Conservation (phyloP, 371 early-diverging fungal species). For the Rhizopus sp. region DNA sequence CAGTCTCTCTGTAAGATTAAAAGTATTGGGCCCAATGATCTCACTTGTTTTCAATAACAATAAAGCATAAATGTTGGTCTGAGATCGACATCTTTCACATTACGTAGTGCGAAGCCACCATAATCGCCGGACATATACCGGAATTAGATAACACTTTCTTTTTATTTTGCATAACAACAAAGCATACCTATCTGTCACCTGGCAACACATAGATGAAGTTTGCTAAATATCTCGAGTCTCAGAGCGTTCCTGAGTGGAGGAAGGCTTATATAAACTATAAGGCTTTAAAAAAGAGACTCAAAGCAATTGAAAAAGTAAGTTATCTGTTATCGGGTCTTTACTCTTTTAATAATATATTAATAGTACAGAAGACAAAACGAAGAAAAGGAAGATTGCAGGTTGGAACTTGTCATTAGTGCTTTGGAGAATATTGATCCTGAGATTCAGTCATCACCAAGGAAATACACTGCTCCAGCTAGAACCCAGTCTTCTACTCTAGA, state of each 20-base stretch:
- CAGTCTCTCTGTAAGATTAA: too few relatives aligned
- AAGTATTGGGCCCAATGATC: too few relatives aligned
- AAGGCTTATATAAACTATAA: slow-evolving; percentile 79
- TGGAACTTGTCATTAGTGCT: not conserved
- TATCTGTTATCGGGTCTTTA: not conserved
- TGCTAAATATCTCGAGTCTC: slow-evolving; percentile 73
- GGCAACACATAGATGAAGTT: slow-evolving; percentile 67
- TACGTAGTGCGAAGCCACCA: too few relatives aligned
- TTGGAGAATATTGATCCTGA: not conserved
- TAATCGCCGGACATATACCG: too few relatives aligned
- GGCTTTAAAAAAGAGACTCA: slow-evolving; percentile 69
- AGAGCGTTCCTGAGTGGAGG: slow-evolving; percentile 85
- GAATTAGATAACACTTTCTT: too few relatives aligned
- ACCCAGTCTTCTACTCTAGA: slow-evolving; percentile 22
- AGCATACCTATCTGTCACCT: too few relatives aligned
- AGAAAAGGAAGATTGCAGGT: slow-evolving; percentile 9
- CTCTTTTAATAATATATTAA: not conserved
- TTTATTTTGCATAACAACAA: too few relatives aligned
- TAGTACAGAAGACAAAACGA: slow-evolving; percentile 19
- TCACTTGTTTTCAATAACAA: too few relatives aligned
- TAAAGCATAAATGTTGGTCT: too few relatives aligned
- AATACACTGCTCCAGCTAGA: slow-evolving; percentile 8
- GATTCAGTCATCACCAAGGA: not conserved
- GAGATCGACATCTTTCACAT: too few relatives aligned
- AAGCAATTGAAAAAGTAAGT: slow-evolving; percentile 56